Conservation (phyloP, 1,284 basidiomycete genomes). For the Omphalotus olearius region DNA sequence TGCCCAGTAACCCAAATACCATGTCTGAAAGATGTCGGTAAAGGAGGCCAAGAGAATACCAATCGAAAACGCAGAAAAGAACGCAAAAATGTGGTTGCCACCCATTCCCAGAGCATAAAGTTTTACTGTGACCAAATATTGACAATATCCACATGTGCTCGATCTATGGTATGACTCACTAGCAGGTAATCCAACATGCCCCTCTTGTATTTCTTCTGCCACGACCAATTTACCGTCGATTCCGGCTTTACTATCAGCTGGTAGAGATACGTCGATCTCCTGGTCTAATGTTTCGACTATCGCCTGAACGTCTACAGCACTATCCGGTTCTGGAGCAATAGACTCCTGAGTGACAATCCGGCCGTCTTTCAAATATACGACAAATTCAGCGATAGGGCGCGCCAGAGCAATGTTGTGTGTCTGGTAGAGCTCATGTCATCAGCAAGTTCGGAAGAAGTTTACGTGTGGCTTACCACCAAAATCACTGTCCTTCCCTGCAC, state of each 20-base stretch:
- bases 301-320: slow-evolving; percentile 30
- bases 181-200: slow-evolving; percentile 47
- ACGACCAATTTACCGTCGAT: slow-evolving; percentile 46
- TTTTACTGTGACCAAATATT: slow-evolving; percentile 22
- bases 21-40: slow-evolving; percentile 29
- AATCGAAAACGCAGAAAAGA: slow-evolving; percentile 21
- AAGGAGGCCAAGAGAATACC: slow-evolving; percentile 23
- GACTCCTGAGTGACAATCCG: slow-evolving; percentile 36
- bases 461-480: slow-evolving; percentile 49
- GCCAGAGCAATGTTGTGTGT: slow-evolving; percentile 65
- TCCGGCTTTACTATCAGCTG: slow-evolving; percentile 19
- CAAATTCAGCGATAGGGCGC: slow-evolving; percentile 51
- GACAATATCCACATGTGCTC: background rate
- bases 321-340: slow-evolving; percentile 30
- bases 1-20: slow-evolving; percentile 32
- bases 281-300: slow-evolving; percentile 33
- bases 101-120: slow-evolving; percentile 24
- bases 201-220: slow-evolving; percentile 56
- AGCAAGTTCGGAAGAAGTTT: background rate
- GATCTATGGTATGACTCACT: slow-evolving; percentile 23
- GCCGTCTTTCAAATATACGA: slow-evolving; percentile 52
- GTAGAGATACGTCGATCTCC: slow-evolving; percentile 32
- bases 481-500: slow-evolving; percentile 67
- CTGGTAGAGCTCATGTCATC: slow-evolving; percentile 20
- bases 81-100: slow-evolving; percentile 18